These are phyloP conservation scores for Pythium dissimile DNA, from an alignment of 352 stramenopile species.

Conservation along the genomic window DNA sequence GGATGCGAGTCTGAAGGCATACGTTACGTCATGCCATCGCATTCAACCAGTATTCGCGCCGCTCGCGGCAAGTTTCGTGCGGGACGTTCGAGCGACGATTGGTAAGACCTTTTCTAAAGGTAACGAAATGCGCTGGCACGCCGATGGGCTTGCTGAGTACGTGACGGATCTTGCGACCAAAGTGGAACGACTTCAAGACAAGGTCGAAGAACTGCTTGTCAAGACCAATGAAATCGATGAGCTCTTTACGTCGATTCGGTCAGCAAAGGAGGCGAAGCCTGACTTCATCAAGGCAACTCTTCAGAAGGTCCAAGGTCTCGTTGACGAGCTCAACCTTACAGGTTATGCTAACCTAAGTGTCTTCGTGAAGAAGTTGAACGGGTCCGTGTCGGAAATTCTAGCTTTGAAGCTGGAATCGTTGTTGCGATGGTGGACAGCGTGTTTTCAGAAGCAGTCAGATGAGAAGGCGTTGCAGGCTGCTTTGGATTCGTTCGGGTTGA, in stretches of 20 bases:
- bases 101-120: slow-evolving; percentile 88
- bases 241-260: slow-evolving; percentile 78
- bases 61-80: slow-evolving; percentile 68
- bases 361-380: slow-evolving; percentile 92
- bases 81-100: slow-evolving; percentile 79
- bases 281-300: slow-evolving; percentile 58
- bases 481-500: slow-evolving; percentile 43
- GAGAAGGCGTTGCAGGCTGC: slow-evolving; percentile 53
- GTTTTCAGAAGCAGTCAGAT: slow-evolving; percentile 57
- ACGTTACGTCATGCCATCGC: slow-evolving; percentile 73
- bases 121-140: slow-evolving; percentile 88
- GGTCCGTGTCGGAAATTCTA: slow-evolving; percentile 83
- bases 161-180: slow-evolving; percentile 88
- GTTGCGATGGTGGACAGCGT: slow-evolving; percentile 68
- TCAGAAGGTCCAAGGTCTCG: slow-evolving; percentile 86
- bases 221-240: slow-evolving; percentile 93
- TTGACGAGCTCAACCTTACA: slow-evolving; percentile 94
- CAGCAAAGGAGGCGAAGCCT: slow-evolving; percentile 50
- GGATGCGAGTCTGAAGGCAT: slow-evolving; percentile 95
- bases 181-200: slow-evolving; percentile 97
- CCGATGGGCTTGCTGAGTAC: slow-evolving; percentile 84
- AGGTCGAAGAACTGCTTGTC: slow-evolving; percentile 94
- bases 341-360: slow-evolving; percentile 92
- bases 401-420: slow-evolving; percentile 64
- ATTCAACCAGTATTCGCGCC: slow-evolving; percentile 85